Conservation (phyloP, 371 early-diverging fungal species). For the Syncephalastrum sp. region DNA sequence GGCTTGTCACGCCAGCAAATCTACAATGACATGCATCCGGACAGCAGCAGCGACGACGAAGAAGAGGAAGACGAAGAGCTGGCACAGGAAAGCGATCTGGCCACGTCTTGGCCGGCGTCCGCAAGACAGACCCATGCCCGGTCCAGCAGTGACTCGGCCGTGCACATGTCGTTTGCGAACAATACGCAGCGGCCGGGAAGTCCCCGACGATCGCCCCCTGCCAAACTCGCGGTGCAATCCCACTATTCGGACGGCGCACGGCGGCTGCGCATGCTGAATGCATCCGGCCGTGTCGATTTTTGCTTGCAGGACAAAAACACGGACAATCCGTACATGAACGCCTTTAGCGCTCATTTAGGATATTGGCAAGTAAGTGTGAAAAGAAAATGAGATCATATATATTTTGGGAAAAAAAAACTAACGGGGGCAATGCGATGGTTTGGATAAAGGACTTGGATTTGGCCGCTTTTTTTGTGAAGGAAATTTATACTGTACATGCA, state of each 20-base stretch:
- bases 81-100: constrained; percentile 11
- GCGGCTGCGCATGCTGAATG: constrained; percentile 60
- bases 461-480: constrained; percentile 58
- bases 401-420: neutral
- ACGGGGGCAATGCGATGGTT: neutral
- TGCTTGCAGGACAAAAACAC: constrained; percentile 77
- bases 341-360: constrained; percentile 73
- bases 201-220: constrained; percentile 21
- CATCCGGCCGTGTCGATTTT: constrained; percentile 74
- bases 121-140: constrained; percentile 13
- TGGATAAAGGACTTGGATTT: constrained; percentile 58
- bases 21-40: constrained; percentile 34
- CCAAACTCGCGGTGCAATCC: constrained; percentile 21
- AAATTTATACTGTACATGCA: constrained; percentile 34
- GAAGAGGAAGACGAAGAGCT: constrained; percentile 7
- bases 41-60: constrained; percentile 18
- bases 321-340: constrained; percentile 77
- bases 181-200: constrained; percentile 1
- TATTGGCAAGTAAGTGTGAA: constrained; percentile 64
- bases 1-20: constrained; percentile 46
- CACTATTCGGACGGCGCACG: constrained; percentile 40
- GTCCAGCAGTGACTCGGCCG: constrained; percentile 35
- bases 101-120: neutral
- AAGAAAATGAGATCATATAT: neutral
- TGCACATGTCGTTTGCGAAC: neutral